phyloP scores from a whole-genome alignment of 768 basidiomycete genomes.

The Tylopilus subfusipes region DNA sequence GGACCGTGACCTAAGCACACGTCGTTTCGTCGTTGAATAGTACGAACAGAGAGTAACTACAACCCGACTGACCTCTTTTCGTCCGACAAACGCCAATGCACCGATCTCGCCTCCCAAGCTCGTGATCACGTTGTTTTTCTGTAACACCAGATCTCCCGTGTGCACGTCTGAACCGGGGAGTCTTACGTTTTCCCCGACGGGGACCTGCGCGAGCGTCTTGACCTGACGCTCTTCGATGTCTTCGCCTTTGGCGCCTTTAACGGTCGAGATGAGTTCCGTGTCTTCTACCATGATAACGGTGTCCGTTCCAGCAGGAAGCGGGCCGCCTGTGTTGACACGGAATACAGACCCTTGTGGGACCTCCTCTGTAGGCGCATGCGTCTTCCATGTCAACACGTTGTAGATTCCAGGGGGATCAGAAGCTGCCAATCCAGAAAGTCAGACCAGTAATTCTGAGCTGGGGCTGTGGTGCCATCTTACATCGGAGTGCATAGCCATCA shows the following conservation, averaged over 20 bases:
- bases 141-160: slow-evolving; percentile 63
- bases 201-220: slow-evolving; percentile 59
- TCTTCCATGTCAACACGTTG: slow-evolving; percentile 59
- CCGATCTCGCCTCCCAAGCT: slow-evolving; percentile 80
- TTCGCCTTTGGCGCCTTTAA: slow-evolving; percentile 35
- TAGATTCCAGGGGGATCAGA: slow-evolving; percentile 63
- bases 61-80: slow-evolving; percentile 50
- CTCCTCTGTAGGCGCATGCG: slow-evolving; percentile 27
- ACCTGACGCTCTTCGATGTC: slow-evolving; percentile 70
- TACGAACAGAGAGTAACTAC: neutral
- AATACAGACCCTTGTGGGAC: slow-evolving; percentile 45
- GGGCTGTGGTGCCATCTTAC: slow-evolving; percentile 36
- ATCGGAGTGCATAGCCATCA: slow-evolving; percentile 82
- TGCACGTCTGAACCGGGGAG: slow-evolving; percentile 70
- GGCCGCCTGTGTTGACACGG: slow-evolving; percentile 84
- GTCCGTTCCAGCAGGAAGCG: slow-evolving; percentile 71
- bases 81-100: slow-evolving; percentile 74
- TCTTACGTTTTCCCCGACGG: slow-evolving; percentile 68
- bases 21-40: neutral
- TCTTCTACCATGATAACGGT: slow-evolving; percentile 93
- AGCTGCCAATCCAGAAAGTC: slow-evolving; percentile 37
- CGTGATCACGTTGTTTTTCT: slow-evolving; percentile 56
- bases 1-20: slow-evolving; percentile 55
- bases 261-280: slow-evolving; percentile 64
- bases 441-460: neutral